A percentile compares a stretch with the other conserved stretches of the same genome.
These are phyloP conservation scores for Podosphaera leucotricha DNA, from an alignment of 2,329 filamentous ascomycete species.

Conservation along the genomic window DNA sequence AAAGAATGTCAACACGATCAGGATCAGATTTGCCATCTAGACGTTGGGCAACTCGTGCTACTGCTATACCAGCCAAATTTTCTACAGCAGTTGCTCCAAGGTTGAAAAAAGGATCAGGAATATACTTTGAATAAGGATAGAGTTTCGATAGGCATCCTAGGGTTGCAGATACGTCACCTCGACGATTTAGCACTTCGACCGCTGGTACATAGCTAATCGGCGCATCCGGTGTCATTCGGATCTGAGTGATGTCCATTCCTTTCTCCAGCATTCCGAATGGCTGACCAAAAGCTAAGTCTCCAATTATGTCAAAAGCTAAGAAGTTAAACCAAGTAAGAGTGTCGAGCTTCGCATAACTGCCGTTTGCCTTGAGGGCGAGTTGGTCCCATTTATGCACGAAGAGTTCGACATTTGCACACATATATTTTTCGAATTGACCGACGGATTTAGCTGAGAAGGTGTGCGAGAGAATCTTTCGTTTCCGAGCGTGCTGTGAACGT, in stretches of 20 bases:
- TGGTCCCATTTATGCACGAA: conserved; percentile 53
- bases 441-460: conserved; percentile 69
- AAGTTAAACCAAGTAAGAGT: conserved; percentile 61
- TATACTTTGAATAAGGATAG: conserved; percentile 56
- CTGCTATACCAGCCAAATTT: conserved; percentile 67
- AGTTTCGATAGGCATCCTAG: conserved; percentile 51
- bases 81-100: conserved; percentile 52
- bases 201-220: conserved; percentile 49
- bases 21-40: conserved; percentile 44
- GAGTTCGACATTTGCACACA: conserved; percentile 23
- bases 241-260: conserved; percentile 54
- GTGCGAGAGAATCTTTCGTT: conserved; percentile 71
- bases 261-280: conserved; percentile 66
- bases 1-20: conserved; percentile 56
- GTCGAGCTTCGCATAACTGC: conserved; percentile 39
- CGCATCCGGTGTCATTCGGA: conserved; percentile 34
- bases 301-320: conserved; percentile 30
- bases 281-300: conserved; percentile 43
- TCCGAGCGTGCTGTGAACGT: conserved; percentile 60
- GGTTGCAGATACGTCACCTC: conserved; percentile 65
- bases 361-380: conserved; percentile 22
- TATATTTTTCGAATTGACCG: conserved; percentile 70
- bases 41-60: conserved; percentile 54
- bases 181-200: conserved; percentile 69
- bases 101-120: conserved; percentile 64